Base-by-base conservation (phyloP, 73 alveolate genomes). In the Paraurostyla sp. region DNA sequence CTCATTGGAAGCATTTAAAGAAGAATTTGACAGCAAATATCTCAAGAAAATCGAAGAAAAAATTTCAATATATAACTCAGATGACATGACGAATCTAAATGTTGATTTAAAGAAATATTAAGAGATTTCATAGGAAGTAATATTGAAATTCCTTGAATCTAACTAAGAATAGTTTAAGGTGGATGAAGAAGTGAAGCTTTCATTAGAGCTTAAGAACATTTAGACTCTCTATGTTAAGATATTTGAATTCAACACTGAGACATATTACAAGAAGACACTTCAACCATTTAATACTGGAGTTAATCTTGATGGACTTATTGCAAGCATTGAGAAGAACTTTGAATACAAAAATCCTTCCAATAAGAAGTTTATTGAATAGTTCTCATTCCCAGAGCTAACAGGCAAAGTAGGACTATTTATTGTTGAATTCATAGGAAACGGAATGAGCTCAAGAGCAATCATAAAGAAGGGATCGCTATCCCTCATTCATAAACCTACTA, bases 391-490 rank as follows among this genome's bases (percentile, higher is more conserved):
- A 86, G 95, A 94, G 78, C 95, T 96, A 2, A 88, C 91, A 33
- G 97, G 84, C 43, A 87, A 91, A 88, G 94, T 93, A 3, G 99
- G 99, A 16, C 93, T 95, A 25, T 97, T 96, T 88, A 92, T 97
- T 65, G 88, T 97, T 30, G 99, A 97, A 92, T 94, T 97, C 57
- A 71, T 96, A 43, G 98, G 98, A 18, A 96, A 96, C 80, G 99
- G 99, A 18, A 69, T 83, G 58, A 71, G 95, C 45, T 40, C 95
- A 29, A 93, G 99, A 87, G 97, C 97, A 29, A 83, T 94, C 11
- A 93, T 97, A 40, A 97, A 97, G 90, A 97, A 96, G 81, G 99
- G 99, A 20, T 84, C 93, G 43, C 88, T 97, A 13, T 90, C 94
- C 60, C 78, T 95, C 52, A 85, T 97, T 52, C 87, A 95, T 58